Evolutionary conservation across 2,329 filamentous ascomycete genomes (phyloP).

Genomic region (Sporothrix variecibatus): DNA sequence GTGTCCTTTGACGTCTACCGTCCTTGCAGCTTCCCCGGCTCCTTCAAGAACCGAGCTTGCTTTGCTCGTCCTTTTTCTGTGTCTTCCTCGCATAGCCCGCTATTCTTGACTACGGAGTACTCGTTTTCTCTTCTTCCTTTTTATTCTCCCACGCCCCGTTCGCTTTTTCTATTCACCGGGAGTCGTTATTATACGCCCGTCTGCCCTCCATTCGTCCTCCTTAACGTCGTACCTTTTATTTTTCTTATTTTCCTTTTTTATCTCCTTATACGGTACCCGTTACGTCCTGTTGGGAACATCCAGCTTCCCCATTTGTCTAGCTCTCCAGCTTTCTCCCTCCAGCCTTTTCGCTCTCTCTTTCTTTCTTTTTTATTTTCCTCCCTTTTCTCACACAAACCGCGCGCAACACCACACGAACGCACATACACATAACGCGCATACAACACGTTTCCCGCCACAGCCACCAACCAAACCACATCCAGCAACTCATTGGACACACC

Average conservation of each 20-base stretch:
- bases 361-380: neutral
- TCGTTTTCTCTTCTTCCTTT: neutral
- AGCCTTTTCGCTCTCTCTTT: neutral
- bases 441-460: neutral
- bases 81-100: neutral
- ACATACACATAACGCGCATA: neutral
- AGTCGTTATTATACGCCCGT: neutral
- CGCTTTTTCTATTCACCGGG: constrained; percentile 5
- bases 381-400: neutral
- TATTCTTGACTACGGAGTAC: too few species aligned
- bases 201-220: neutral
- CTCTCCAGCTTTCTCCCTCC: neutral
- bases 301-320: constrained; percentile 21
- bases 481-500: neutral
- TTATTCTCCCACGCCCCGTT: constrained; percentile 17
- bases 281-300: neutral
- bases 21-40: constrained; percentile 6
- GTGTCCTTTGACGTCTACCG: neutral
- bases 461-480: neutral
- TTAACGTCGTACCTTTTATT: neutral
- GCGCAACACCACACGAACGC: neutral
- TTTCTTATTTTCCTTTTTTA: neutral
- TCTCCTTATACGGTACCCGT: constrained; percentile 18
- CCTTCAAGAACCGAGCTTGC: constrained; percentile 8
- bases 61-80: neutral